These are phyloP conservation scores for Ascosphaera apis DNA, from an alignment of 2,329 filamentous ascomycete species.

Conservation along the genomic window DNA sequence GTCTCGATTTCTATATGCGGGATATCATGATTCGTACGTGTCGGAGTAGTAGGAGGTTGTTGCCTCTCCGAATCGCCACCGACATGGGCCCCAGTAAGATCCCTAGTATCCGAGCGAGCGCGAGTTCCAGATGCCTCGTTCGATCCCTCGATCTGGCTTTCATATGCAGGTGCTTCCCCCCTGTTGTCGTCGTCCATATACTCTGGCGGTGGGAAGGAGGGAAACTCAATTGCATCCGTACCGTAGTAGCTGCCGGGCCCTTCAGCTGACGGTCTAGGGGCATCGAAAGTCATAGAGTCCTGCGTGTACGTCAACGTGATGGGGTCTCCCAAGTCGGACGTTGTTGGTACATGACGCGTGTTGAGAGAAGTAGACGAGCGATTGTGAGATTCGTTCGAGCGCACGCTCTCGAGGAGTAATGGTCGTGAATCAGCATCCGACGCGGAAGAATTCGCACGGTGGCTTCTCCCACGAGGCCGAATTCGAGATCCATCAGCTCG, in stretches of 20 bases:
- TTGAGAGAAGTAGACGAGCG: constrained; percentile 9
- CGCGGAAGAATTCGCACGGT: constrained; percentile 13
- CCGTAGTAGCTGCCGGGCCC: too few relatives aligned
- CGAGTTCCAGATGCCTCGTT: neutral
- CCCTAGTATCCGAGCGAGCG: neutral
- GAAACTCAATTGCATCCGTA: too few relatives aligned
- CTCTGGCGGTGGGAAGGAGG: constrained; percentile 9
- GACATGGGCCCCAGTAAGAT: too few relatives aligned
- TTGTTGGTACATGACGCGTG: constrained; percentile 6
- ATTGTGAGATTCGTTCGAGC: neutral
- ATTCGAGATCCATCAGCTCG: constrained; percentile 27
- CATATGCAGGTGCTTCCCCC: constrained; percentile 22
- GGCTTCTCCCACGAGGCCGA: constrained; percentile 7
- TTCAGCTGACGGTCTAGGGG: too few relatives aligned
- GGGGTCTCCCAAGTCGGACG: too few relatives aligned
- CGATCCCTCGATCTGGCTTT: constrained; percentile 8
- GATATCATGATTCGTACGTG: too few relatives aligned
- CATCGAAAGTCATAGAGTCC: constrained; percentile 10
- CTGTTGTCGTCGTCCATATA: constrained; percentile 11
- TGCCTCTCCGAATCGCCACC: too few relatives aligned
- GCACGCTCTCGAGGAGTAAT: constrained; percentile 10
- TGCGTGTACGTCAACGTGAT: too few relatives aligned
- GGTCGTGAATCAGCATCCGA: constrained; percentile 25
- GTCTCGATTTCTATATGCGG: too few relatives aligned
- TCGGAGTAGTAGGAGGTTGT: too few relatives aligned